Evolutionary conservation across 2,329 filamentous ascomycete genomes (phyloP), one percentile per base, ranked within the genome.

Genomic region (Massarina eburnea): DNA sequence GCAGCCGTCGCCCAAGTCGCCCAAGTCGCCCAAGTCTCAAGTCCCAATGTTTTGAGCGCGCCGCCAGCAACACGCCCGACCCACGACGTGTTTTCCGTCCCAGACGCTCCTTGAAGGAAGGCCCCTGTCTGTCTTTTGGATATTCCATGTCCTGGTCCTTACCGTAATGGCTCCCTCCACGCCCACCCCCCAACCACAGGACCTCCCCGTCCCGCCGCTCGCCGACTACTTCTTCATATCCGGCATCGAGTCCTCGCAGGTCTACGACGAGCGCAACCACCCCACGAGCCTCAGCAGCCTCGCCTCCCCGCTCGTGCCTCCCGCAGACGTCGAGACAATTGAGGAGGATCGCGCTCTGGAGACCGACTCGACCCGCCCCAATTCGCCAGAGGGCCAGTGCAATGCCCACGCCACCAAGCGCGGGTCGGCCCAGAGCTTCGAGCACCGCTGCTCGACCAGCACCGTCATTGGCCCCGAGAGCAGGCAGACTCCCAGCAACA

Each of bases 161-260:
- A 54, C 21, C 18, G 35, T 45, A 54, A 71, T 71, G 68, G 63
- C 68, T 46, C 67, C 68, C 48, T 71, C 72, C 62, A 35, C 15
- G 15, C 20, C n/a, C n/a, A 8, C 6, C 27, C 27, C 19, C 35
- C 32, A n/a, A 17, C 32, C 17, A 18, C 17, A 17, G 43, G 73
- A 77, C 48, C 58, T 67, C 45, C 72, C 74, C 37, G 74, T 76
- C 48, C 73, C 74, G 43, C 82, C 82, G 44, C 77, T 85, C 43
- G 82, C 82, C 59, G 82, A 85, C 67, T 84, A 82, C 68, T 85
- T 85, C 68, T 85, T 84, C 77, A 85, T 85, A 48, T 73, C 71
- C 43, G 77, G 77, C 50, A 77, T 79, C 51, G 76, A 79, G 64
- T 77, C 75, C 27, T 70, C 74, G 10, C 75, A 77, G 59, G 73